A percentile compares a stretch with the other conserved stretches of the same genome.
Evolutionary conservation across 2,329 filamentous ascomycete species (phyloP).

Genomic region (Raffaelea ambrosiae): DNA sequence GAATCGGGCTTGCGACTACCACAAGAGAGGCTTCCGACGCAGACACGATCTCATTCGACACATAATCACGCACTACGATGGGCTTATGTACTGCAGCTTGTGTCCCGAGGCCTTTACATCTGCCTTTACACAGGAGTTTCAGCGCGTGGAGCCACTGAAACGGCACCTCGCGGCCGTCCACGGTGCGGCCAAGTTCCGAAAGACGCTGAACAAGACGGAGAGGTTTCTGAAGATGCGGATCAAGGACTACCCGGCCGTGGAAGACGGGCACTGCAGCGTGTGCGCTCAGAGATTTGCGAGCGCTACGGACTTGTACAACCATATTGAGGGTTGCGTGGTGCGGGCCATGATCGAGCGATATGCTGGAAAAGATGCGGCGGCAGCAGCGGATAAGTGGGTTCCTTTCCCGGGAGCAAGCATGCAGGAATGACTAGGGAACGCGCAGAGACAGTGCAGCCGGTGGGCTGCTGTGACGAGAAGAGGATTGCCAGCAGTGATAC

Average conservation of each 20-base stretch:
- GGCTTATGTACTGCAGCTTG: conserved; percentile 7
- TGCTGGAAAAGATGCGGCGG: neutral
- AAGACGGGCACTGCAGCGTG: conserved; percentile 3
- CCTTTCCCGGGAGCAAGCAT: too few species aligned
- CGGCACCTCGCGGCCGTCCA: conserved; percentile 7
- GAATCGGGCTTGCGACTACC: conserved; percentile 1
- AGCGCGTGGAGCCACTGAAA: conserved; percentile 7
- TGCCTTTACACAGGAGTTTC: conserved; percentile 1
- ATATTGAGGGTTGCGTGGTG: conserved; percentile 6
- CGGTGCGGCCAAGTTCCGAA: conserved; percentile 5
- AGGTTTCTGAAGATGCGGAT: conserved; percentile 1
- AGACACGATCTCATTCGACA: conserved; percentile 8
- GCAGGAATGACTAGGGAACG: too few species aligned
- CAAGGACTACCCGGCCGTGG: neutral
- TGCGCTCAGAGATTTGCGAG: neutral
- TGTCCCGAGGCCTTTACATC: conserved; percentile 5
- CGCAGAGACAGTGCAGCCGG: too few species aligned
- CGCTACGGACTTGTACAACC: conserved; percentile 6
- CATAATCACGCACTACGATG: conserved; percentile 8
- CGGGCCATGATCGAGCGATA: conserved; percentile 1
- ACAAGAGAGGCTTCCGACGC: conserved; percentile 4
- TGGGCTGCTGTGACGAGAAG: too few species aligned
- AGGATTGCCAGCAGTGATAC: too few species aligned
- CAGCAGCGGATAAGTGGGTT: too few species aligned
- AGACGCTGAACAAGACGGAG: conserved; percentile 6